Base-by-base conservation (phyloP, 331 rosid genomes). In the Saraca asoca region DNA sequence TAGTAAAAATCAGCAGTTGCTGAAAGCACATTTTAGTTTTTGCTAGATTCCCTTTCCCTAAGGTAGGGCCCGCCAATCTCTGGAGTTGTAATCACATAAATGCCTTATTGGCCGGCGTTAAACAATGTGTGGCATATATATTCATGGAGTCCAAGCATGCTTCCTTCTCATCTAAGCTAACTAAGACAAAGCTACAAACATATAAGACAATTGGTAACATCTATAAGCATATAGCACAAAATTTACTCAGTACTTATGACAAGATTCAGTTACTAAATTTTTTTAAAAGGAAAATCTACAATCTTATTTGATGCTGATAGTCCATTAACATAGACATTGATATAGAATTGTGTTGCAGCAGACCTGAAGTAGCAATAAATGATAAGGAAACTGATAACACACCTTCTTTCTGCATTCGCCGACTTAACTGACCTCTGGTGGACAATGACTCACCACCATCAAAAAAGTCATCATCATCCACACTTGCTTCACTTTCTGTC, bases 401-500 rank as follows among this genome's bases (percentile, higher is more conserved):
- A 94, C 99, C 99, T 90, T 85, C 97, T 82, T 94, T 94, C 81
- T 81, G 96, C 99, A 94, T 94, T 68, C 99, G 84, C 52, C 84
- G 86, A 72, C 99, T 94, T 71, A 94, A 81, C 49, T 90, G 90
- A 46, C 99, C 99, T 77, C 71, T 88, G 68, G 74, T 62, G 16
- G 86, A 79, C 64, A 51, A 60, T 52, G 68, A 8, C 29, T 88
- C 92, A 7, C 77, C 73, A 49, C 74, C 50, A 70, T 81, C 81
- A 51, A 68, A 59, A 69, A 76, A 78, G 58, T 81, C 89, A 63
- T 52, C 63, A 73, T 62, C 88, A 68, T 83, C 92, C 5, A n/a
- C 39, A 78, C 45, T 55, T 50, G 78, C 83, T 69, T 86, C 96
- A 70, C 66, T 73, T 56, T 86, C 95, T 19, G 89, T 81, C 99